A percentile compares a stretch with the other conserved stretches of the same genome.
Conservation (phyloP, 805 yeast genomes). For the Pichia phayaonensis region DNA sequence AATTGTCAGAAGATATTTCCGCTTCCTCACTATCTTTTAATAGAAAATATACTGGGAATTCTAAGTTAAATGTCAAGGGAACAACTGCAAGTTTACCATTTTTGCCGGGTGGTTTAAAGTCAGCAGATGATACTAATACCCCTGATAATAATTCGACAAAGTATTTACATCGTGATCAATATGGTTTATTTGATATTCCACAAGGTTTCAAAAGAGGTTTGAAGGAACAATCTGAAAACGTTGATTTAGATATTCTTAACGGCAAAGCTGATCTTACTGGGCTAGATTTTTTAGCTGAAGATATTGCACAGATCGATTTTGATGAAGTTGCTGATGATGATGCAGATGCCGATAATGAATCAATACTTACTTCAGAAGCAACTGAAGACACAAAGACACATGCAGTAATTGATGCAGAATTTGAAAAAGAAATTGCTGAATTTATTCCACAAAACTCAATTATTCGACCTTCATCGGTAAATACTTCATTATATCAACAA, state of each 20-base stretch:
- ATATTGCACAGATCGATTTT: conserved; percentile 3
- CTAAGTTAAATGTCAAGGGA: conserved; percentile 57
- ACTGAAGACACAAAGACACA: background rate
- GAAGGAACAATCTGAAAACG: conserved; percentile 13
- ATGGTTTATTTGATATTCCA: conserved; percentile 77
- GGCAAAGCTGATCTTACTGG: conserved; percentile 6
- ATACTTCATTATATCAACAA: conserved; percentile 1
- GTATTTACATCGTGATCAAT: conserved; percentile 54
- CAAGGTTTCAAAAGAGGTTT: conserved; percentile 79
- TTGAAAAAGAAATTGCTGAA: conserved; percentile 20
- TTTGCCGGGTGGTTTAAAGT: conserved; percentile 71
- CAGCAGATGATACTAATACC: conserved; percentile 27
- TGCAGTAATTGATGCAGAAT: conserved; percentile 29
- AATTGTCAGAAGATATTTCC: conserved; percentile 28
- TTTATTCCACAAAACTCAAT: conserved; percentile 23
- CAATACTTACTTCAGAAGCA: background rate
- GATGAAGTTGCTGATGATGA: conserved; percentile 1
- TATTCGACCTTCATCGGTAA: conserved; percentile 19
- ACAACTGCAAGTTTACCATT: conserved; percentile 74
- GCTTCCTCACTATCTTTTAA: conserved; percentile 66
- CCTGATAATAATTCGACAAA: conserved; percentile 17
- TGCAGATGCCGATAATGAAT: background rate
- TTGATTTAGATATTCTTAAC: conserved; percentile 10
- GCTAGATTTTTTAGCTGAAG: conserved; percentile 7
- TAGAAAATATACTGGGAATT: conserved; percentile 56